These are phyloP conservation scores for Escovopsis sp. DNA, from an alignment of 2,329 filamentous ascomycete species.

Conservation along the genomic window DNA sequence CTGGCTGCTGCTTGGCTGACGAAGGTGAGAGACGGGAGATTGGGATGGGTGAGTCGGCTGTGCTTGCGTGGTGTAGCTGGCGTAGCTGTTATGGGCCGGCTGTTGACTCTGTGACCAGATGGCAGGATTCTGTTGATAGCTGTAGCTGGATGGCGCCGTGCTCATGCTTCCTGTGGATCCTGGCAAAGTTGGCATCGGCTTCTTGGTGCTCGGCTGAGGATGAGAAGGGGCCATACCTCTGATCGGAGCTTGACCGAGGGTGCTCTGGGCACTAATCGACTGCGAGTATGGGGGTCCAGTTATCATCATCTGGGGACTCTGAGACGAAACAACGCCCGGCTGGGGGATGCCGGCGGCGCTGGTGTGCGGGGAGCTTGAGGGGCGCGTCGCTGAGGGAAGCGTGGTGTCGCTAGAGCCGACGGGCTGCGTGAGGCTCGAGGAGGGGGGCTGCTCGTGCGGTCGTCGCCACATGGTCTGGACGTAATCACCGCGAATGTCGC, in stretches of 20 bases:
- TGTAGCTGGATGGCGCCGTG: conserved; percentile 41
- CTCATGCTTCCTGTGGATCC: conserved; percentile 36
- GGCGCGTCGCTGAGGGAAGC: conserved; percentile 33
- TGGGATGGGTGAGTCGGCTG: conserved; percentile 36
- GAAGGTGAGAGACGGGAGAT: conserved; percentile 43
- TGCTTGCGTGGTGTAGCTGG: conserved; percentile 36
- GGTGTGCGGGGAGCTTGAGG: conserved; percentile 43
- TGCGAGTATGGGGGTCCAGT: conserved; percentile 52
- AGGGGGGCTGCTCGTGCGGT: conserved; percentile 59
- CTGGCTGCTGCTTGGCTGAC: conserved; percentile 39
- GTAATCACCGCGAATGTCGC: conserved; percentile 64
- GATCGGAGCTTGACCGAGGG: conserved; percentile 57
- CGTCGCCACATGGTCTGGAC: conserved; percentile 70
- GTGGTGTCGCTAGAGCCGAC: conserved; percentile 28
- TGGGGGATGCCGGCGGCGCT: conserved; percentile 38
- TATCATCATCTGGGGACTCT: conserved; percentile 53
- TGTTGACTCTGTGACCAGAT: conserved; percentile 57
- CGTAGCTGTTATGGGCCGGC: conserved; percentile 39
- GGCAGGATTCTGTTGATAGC: conserved; percentile 44
- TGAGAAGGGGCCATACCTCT: conserved; percentile 44
- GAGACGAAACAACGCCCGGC: conserved; percentile 41
- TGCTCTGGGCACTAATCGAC: conserved; percentile 53
- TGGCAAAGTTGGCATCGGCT: conserved; percentile 45
- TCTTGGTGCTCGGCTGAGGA: conserved; percentile 44
- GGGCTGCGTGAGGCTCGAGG: conserved; percentile 31